phyloP scores from a whole-genome alignment of 495 filamentous ascomycete species.

The Xylaria intraflava region DNA sequence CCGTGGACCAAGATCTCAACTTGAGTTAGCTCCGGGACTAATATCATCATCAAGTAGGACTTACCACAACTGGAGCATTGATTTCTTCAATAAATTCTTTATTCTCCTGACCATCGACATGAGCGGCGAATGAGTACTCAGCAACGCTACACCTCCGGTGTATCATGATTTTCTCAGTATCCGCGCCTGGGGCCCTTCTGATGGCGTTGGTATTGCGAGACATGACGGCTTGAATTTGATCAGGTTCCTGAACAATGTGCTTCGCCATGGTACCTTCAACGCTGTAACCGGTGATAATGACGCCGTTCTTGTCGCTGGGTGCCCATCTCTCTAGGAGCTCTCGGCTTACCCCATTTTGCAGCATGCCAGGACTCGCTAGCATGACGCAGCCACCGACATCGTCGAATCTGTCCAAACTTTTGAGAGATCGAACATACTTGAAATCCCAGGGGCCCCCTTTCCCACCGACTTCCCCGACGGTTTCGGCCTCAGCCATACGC shows the following conservation, averaged over 20 bases:
- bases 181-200: slow-evolving; percentile 50
- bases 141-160: slow-evolving; percentile 85
- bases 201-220: slow-evolving; percentile 52
- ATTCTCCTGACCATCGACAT: slow-evolving; percentile 95
- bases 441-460: slow-evolving; percentile 94
- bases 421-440: slow-evolving; percentile 79
- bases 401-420: slow-evolving; percentile 89
- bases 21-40: neutral
- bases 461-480: slow-evolving; percentile 58
- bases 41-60: slow-evolving; percentile 18
- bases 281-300: slow-evolving; percentile 95
- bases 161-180: slow-evolving; percentile 79
- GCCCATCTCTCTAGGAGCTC: slow-evolving; percentile 94
- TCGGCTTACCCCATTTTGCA: slow-evolving; percentile 89
- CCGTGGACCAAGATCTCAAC: slow-evolving; percentile 86
- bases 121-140: slow-evolving; percentile 89
- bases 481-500: slow-evolving; percentile 80
- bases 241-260: slow-evolving; percentile 84
- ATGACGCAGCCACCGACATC: slow-evolving; percentile 95
- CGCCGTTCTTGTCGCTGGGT: slow-evolving; percentile 87
- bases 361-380: slow-evolving; percentile 94
- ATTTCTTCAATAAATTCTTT: slow-evolving; percentile 92
- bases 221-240: slow-evolving; percentile 90
- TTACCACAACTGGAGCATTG: slow-evolving; percentile 80
- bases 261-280: slow-evolving; percentile 99